These are phyloP conservation scores for Cryptococcus floricola DNA, from an alignment of 1,284 basidiomycete species.

Conservation along the genomic window DNA sequence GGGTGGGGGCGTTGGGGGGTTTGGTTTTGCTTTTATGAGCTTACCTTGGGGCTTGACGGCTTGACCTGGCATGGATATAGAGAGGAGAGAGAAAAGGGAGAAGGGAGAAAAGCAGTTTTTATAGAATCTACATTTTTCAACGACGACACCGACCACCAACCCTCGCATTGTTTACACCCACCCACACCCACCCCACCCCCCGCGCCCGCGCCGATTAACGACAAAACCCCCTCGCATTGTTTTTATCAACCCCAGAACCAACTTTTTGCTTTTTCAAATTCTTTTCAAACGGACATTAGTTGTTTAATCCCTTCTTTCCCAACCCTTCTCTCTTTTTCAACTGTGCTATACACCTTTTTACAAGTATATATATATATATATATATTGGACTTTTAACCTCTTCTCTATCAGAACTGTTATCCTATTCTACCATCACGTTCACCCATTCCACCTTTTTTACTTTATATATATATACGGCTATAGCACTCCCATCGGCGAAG, in stretches of 20 bases:
- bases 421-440: not conserved
- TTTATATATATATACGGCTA: too few species aligned
- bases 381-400: too few species aligned
- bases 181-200: too few species aligned
- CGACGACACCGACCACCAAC: too few species aligned
- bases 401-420: too few species aligned
- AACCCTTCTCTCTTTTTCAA: not conserved
- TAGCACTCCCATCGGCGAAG: too few species aligned
- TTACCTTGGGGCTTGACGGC: too few species aligned
- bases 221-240: not conserved
- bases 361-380: too few species aligned
- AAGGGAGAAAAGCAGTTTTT: not conserved
- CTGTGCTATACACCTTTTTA: not conserved
- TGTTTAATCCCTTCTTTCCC: not conserved
- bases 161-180: too few species aligned
- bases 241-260: not conserved
- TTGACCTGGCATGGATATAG: not conserved
- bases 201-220: too few species aligned
- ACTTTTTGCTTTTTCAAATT: not conserved
- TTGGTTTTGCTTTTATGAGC: not conserved
- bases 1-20: not conserved
- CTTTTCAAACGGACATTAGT: not conserved
- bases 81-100: not conserved
- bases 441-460: too few species aligned
- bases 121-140: too few species aligned